Evolutionary conservation across 805 yeast species (phyloP), one percentile per base, ranked within the genome.

Genomic region (Isabelozyma pseudorhagii): DNA sequence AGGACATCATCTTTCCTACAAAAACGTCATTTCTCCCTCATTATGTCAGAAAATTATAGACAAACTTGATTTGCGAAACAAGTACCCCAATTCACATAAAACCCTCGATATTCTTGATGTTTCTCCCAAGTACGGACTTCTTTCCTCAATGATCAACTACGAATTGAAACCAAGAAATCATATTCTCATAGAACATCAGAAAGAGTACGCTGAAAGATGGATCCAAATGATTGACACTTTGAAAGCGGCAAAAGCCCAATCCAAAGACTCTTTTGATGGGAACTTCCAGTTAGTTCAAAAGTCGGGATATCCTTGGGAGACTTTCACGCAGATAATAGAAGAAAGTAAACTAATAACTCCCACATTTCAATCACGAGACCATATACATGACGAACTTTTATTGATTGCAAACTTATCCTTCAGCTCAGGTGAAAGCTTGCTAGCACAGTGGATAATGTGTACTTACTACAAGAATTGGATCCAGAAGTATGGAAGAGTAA

Each of bases 371-470:
- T 50, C 66, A 2, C 50, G 78, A 40, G 70, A 68, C 53, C 63
- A 69, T 14, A 62, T 84, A 15, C 82, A 86, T 63, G 70, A 79
- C 48, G 77, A 77, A 48, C 71, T 87, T 25, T 65, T 88, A 34
- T 71, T 83, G 31, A 68, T 83, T 5, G 92, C 84, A 2, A 82
- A 84, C 59, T 69, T 86, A 28, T 75, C 87, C 0, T 72, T 76
- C 17, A 61, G 71, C 8, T 77, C 75, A 50, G 87, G 87, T 10
- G 94, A 86, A 61, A 82, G 85, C 46, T 75, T 89, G 14, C 64
- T 87, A 25, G 83, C 87, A 49, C 96, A 89, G 67, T 87, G 90
- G 83, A 64, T 87, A 31, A 79, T 78, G 51, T 87, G 96, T 65
- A 70, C 84, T 28, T 83, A 80, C 0, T 77, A 84, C 61, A 72